Percentiles rank a stretch among this genome's conserved stretches.
These are phyloP conservation scores for Euphrasia arctica DNA, from an alignment of 305 asterid genomes.

Conservation along the genomic window DNA sequence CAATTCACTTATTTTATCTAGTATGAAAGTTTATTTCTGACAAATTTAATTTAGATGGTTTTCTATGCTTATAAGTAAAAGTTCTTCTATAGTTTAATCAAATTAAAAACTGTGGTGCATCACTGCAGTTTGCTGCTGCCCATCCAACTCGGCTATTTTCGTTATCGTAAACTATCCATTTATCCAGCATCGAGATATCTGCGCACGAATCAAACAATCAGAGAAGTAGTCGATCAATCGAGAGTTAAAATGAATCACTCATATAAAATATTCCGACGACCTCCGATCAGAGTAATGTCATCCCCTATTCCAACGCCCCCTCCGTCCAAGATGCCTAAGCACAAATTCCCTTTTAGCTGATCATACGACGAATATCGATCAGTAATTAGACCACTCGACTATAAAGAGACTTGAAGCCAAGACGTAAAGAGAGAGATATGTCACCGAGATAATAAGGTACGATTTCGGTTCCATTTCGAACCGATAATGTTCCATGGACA, in stretches of 20 bases:
- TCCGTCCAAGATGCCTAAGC: slow-evolving; percentile 84
- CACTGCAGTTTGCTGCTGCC: too few species aligned
- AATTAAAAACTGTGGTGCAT: too few species aligned
- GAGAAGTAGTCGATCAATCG: neutral
- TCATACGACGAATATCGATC: too few species aligned
- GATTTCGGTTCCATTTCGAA: slow-evolving; percentile 62
- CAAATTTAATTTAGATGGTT: too few species aligned
- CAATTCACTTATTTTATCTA: too few species aligned
- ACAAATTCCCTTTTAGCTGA: slow-evolving; percentile 43
- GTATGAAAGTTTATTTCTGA: too few species aligned
- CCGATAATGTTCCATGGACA: slow-evolving; percentile 48
- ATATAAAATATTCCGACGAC: slow-evolving; percentile 31
- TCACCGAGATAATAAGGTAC: slow-evolving; percentile 69
- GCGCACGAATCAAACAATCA: slow-evolving; percentile 16
- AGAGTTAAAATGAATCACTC: too few species aligned
- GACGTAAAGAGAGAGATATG: slow-evolving; percentile 8
- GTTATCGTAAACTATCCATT: slow-evolving; percentile 40
- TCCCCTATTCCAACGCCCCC: slow-evolving; percentile 55
- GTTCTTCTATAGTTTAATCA: too few species aligned
- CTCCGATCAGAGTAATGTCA: slow-evolving; percentile 65
- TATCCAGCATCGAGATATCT: slow-evolving; percentile 79
- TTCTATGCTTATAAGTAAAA: too few species aligned
- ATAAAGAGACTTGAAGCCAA: slow-evolving; percentile 5
- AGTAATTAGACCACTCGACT: too few species aligned
- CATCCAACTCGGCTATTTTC: too few species aligned